phyloP scores from a whole-genome alignment of 1,284 basidiomycete species.

The Ganoderma lingzhi region DNA sequence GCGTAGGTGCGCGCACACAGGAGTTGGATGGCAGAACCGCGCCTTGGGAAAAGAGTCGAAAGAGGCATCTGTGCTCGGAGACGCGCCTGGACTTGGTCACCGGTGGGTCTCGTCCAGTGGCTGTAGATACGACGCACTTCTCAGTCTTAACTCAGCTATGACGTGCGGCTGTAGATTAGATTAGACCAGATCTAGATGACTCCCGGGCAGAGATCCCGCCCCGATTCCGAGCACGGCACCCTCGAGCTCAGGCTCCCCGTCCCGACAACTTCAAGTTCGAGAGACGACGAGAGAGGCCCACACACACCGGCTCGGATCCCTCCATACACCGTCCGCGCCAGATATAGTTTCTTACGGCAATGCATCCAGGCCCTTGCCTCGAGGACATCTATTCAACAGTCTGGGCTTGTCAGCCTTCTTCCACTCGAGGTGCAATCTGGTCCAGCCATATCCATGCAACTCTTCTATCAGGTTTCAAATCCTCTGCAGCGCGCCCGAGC shows the following conservation, averaged over 20 bases:
- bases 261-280: not conserved
- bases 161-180: not conserved
- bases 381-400: not conserved
- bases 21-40: not conserved
- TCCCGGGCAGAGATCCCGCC: conserved; percentile 3
- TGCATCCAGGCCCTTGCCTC: not conserved
- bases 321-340: not conserved
- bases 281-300: not conserved
- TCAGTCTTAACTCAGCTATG: conserved; percentile 5
- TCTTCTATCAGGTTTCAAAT: not conserved
- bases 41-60: not conserved
- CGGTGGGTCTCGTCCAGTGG: conserved; percentile 6
- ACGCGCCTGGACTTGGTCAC: conserved; percentile 3
- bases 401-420: not conserved
- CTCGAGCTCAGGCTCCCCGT: not conserved
- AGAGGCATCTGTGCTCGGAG: not conserved
- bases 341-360: not conserved
- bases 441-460: not conserved
- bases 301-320: not conserved
- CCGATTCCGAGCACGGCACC: conserved; percentile 2
- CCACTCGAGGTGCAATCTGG: not conserved
- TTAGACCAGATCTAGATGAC: not conserved
- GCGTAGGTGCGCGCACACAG: not conserved
- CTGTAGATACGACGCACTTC: not conserved
- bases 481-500: not conserved